Base-by-base conservation (phyloP, 441 rosid genomes). In the Euphorbia schlechtendalii region DNA sequence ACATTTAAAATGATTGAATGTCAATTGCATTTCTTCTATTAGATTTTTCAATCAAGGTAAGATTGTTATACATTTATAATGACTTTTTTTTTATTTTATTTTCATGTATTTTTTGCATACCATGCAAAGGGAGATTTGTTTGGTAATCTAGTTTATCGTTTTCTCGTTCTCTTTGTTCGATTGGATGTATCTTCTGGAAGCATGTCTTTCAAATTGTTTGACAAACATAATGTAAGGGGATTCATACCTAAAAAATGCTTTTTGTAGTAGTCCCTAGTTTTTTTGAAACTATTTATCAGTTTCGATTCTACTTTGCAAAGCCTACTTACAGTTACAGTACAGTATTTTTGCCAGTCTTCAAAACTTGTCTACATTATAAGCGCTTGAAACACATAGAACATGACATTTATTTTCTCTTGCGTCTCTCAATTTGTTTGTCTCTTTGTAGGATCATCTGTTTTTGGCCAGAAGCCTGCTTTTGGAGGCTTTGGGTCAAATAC, bases 381-480 rank as follows among this genome's bases (percentile, higher is more conserved):
- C 12, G 13, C 45, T n/a, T 20, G 52, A 48, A 12, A 46, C 13
- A 46, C 41, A 25, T 18, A 32, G 15, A 30, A 9, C 0, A 6
- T 27, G 40, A 24, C 40, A 38, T 38, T 27, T 12, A 28, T 38
- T 54, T 40, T 13, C 53, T 55, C 49, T 13, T 17, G 20, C 53
- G 21, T 32, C 32, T 27, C 15, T 27, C 64, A 59, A 21, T 71
- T 34, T 67, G 56, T 45, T 70, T 61, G 4, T 48, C 18, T 41
- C 54, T 52, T 68, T 56, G 32, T 62, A 86, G 94, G 86, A 10
- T 74, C 87, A 56, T 81, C 91, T 72, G 72, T 67, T 32, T 90
- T 83, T 43, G 87, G 86, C 56, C 93, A 90, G 72, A 90, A 86
- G 76, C 69, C 88, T 75, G 80, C 81, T 46, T 90, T 90, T 74